Percentiles rank a stretch among this genome's conserved stretches.
Evolutionary conservation across 495 filamentous ascomycete genomes (phyloP).

Genomic region (Penicillium cinerascens): DNA sequence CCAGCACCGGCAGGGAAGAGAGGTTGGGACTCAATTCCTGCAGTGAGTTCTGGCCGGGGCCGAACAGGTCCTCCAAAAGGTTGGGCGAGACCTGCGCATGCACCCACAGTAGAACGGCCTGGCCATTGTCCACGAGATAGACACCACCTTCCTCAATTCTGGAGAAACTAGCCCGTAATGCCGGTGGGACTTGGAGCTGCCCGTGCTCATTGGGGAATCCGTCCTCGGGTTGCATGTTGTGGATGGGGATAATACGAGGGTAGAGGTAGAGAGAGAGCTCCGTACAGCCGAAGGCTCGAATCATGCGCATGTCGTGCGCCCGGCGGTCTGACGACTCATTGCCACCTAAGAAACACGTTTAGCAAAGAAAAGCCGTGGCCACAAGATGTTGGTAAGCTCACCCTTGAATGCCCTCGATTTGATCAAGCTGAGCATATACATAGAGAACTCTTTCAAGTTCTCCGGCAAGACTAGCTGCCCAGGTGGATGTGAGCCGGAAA

Average conservation of each 20-base stretch:
- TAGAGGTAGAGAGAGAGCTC: constrained; percentile 94
- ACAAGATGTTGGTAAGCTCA: constrained; percentile 5
- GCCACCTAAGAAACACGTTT: constrained; percentile 47
- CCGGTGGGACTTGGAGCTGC: constrained; percentile 68
- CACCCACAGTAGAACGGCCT: constrained; percentile 85
- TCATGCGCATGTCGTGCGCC: constrained; percentile 85
- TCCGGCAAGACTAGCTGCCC: constrained; percentile 94
- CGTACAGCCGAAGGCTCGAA: constrained; percentile 77
- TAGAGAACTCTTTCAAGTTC: constrained; percentile 91
- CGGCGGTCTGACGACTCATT: constrained; percentile 88
- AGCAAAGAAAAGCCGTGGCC: background rate
- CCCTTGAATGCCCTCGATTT: constrained; percentile 94
- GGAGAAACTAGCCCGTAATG: constrained; percentile 78
- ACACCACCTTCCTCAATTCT: constrained; percentile 90
- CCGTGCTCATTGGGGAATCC: constrained; percentile 88
- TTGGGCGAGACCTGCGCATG: constrained; percentile 74
- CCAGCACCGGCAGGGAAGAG: constrained; percentile 66
- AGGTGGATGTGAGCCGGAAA: constrained; percentile 79
- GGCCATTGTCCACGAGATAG: constrained; percentile 98
- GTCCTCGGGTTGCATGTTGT: constrained; percentile 72
- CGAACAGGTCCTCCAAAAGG: constrained; percentile 87
- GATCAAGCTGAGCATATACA: constrained; percentile 92
- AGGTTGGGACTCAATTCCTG: constrained; percentile 73
- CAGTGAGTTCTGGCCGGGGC: constrained; percentile 67
- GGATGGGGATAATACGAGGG: constrained; percentile 85